Conservation (phyloP, 305 asterid species). For the Fraxinus platypoda region DNA sequence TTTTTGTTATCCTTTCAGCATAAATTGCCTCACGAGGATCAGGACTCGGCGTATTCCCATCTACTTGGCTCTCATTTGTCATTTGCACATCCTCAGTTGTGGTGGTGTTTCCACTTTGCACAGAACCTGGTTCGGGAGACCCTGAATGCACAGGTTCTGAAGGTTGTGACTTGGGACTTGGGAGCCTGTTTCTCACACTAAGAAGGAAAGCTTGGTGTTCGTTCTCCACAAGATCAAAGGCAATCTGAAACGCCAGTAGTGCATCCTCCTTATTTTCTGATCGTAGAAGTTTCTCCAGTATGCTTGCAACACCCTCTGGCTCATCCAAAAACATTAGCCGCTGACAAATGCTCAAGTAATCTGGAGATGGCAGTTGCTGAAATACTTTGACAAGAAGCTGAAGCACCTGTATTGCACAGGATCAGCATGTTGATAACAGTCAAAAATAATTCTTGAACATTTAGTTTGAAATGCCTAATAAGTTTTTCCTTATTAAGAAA, state of each 20-base stretch:
- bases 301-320: conserved; percentile 69
- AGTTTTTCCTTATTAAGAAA: background rate
- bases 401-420: conserved; percentile 51
- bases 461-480: background rate
- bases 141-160: conserved; percentile 42
- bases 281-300: conserved; percentile 73
- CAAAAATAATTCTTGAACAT: background rate
- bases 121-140: conserved; percentile 42
- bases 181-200: conserved; percentile 69
- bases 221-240: conserved; percentile 92
- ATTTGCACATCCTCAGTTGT: conserved; percentile 56
- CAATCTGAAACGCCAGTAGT: conserved; percentile 85
- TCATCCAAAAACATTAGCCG: conserved; percentile 92
- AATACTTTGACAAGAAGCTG: conserved; percentile 78
- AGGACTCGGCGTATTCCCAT: conserved; percentile 24
- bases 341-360: conserved; percentile 92
- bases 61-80: conserved; percentile 54
- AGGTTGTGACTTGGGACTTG: conserved; percentile 55
- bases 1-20: conserved; percentile 49
- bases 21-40: conserved; percentile 52
- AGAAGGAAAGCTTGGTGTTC: conserved; percentile 93
- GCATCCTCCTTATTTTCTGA: conserved; percentile 78
- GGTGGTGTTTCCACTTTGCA: conserved; percentile 36
- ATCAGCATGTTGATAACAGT: background rate
- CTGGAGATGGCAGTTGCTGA: conserved; percentile 84